Percentiles rank a stretch among this genome's conserved stretches.
Conservation (phyloP, 257 asterid genomes). For the Scutellaria baicalensis region DNA sequence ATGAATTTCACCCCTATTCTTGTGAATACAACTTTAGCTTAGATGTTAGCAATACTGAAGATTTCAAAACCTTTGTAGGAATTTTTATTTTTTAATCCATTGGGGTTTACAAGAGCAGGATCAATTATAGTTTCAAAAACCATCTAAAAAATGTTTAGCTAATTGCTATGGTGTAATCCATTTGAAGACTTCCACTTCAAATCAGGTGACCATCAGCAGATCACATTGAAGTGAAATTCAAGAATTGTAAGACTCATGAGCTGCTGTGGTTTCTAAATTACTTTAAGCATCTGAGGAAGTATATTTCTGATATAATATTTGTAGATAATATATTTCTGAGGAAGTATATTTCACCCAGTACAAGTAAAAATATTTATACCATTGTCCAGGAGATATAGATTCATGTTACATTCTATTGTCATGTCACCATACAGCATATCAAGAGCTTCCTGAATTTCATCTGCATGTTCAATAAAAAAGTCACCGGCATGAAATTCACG, state of each 20-base stretch:
- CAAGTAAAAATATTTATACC: not conserved
- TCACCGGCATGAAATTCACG: constrained; percentile 77
- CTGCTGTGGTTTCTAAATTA: not conserved
- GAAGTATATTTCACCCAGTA: not conserved
- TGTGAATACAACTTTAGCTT: too few species aligned
- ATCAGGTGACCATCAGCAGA: not conserved
- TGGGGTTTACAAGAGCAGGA: too few species aligned
- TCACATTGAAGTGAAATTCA: not conserved
- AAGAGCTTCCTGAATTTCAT: constrained; percentile 38
- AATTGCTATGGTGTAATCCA: not conserved
- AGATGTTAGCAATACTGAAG: too few species aligned
- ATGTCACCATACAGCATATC: constrained; percentile 54
- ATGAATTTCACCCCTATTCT: too few species aligned
- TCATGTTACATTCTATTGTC: constrained; percentile 22
- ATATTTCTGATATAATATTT: not conserved
- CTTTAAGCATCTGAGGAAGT: not conserved
- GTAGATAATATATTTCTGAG: not conserved
- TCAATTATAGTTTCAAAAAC: too few species aligned
- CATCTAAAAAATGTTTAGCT: too few species aligned
- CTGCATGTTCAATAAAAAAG: constrained; percentile 28
- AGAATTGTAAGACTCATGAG: not conserved
- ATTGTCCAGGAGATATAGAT: constrained; percentile 16
- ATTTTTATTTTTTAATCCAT: too few species aligned
- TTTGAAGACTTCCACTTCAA: not conserved
- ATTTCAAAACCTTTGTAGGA: too few species aligned